Conservation (phyloP, 78 protist species). For the Goniomonas avonlea region DNA sequence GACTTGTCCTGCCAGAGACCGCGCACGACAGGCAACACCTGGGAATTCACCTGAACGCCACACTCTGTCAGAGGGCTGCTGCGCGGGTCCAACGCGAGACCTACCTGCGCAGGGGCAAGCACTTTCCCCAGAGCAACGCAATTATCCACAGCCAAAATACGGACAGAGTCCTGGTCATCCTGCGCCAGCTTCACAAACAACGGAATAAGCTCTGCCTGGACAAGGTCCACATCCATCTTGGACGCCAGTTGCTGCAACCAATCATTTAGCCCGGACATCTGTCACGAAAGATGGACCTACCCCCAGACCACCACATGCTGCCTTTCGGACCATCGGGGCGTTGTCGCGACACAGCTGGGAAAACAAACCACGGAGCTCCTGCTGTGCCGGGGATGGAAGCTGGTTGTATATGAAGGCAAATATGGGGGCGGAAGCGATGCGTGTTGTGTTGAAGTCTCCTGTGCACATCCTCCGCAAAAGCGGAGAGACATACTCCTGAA, state of each 20-base stretch:
- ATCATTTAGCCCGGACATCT: too few species aligned
- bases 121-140: conserved; percentile 60
- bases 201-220: conserved; percentile 71
- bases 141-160: conserved; percentile 82
- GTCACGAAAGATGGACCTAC: background rate
- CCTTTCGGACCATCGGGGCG: conserved; percentile 90
- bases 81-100: background rate
- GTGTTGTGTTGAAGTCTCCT: conserved; percentile 88
- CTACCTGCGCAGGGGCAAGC: conserved; percentile 37
- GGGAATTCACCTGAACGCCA: conserved; percentile 41
- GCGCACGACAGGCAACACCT: conserved; percentile 46
- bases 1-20: conserved; percentile 65
- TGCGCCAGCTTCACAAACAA: conserved; percentile 51
- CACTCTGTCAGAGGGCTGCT: background rate
- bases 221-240: conserved; percentile 43
- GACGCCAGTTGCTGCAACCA: conserved; percentile 42
- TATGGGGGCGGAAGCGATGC: conserved; percentile 83
- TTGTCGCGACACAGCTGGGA: conserved; percentile 77
- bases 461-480: conserved; percentile 57
- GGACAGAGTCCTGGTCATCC: conserved; percentile 92
- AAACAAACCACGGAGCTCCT: conserved; percentile 55
- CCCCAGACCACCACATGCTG: conserved; percentile 72
- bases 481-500: conserved; percentile 53
- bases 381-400: conserved; percentile 40
- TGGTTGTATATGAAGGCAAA: conserved; percentile 59